phyloP scores from a whole-genome alignment of 202 grass and related monocot species.

The Carex sylvatica region DNA sequence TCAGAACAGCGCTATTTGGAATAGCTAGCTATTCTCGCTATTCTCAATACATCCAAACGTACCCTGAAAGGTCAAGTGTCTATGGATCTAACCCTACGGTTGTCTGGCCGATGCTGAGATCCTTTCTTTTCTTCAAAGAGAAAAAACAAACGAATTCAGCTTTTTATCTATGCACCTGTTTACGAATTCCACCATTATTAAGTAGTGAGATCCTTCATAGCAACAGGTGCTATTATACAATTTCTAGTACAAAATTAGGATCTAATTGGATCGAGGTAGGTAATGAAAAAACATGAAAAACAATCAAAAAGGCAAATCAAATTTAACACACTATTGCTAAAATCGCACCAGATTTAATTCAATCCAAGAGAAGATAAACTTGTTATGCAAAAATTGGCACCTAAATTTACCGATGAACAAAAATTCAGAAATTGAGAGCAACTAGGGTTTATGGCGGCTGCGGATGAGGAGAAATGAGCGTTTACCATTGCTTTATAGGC shows the following conservation, averaged over 20 bases:
- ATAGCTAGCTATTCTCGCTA: too few species aligned
- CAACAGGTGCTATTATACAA: conserved; percentile 9
- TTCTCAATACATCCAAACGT: too few species aligned
- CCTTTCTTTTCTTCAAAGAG: neutral
- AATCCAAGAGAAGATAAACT: too few species aligned
- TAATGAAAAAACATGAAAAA: neutral
- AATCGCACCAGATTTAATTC: too few species aligned
- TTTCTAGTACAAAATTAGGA: neutral
- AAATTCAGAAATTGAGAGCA: neutral
- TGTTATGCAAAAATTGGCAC: neutral
- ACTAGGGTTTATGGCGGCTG: conserved; percentile 6
- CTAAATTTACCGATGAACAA: neutral
- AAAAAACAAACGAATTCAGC: conserved; percentile 28
- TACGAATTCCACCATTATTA: conserved; percentile 35
- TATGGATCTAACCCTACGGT: conserved; percentile 85
- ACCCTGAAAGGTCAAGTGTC: conserved; percentile 40
- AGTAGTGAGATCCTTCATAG: conserved; percentile 1
- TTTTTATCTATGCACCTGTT: conserved; percentile 53
- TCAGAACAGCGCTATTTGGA: too few species aligned
- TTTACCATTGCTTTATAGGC: neutral
- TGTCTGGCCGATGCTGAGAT: conserved; percentile 51
- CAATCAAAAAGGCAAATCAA: neutral
- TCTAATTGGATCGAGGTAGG: neutral
- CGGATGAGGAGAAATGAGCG: neutral
- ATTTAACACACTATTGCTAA: too few species aligned